Percentiles rank a stretch among this genome's conserved stretches.
Conservation (phyloP, 1,139 yeast genomes). For the Petasospora fabianii region DNA sequence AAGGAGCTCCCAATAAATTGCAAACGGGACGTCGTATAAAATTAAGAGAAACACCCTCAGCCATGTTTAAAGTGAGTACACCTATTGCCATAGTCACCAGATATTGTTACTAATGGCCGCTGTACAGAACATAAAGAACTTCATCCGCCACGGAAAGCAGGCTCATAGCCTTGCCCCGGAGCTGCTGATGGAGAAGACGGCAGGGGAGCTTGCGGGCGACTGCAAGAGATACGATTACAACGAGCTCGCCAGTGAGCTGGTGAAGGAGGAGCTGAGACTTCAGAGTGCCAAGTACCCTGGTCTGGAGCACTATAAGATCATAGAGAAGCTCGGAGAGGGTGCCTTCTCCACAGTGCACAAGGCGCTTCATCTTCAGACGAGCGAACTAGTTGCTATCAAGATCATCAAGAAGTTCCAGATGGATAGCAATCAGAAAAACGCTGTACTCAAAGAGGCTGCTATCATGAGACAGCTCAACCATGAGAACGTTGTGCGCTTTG, state of each 20-base stretch:
- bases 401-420: constrained; percentile 71
- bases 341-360: constrained; percentile 87
- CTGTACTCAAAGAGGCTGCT: constrained; percentile 77
- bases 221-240: constrained; percentile 22
- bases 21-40: no score
- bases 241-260: constrained; percentile 26
- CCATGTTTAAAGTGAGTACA: constrained; percentile 11
- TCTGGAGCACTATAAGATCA: constrained; percentile 28
- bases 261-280: constrained; percentile 22
- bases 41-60: no score
- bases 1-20: neutral
- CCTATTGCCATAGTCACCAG: neutral
- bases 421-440: constrained; percentile 49
- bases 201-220: constrained; percentile 2
- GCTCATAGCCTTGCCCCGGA: constrained; percentile 36
- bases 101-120: constrained; percentile 11
- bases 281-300: constrained; percentile 23
- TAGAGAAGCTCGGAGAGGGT: constrained; percentile 67
- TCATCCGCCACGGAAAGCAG: constrained; percentile 80
- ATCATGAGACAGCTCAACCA: constrained; percentile 75
- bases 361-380: constrained; percentile 50
- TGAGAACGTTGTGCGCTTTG: constrained; percentile 66
- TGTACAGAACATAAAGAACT: constrained; percentile 61
- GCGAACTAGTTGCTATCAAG: constrained; percentile 70
- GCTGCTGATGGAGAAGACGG: constrained; percentile 6